Conservation (phyloP, 1,284 basidiomycete species). For the Gomphus sp. region DNA sequence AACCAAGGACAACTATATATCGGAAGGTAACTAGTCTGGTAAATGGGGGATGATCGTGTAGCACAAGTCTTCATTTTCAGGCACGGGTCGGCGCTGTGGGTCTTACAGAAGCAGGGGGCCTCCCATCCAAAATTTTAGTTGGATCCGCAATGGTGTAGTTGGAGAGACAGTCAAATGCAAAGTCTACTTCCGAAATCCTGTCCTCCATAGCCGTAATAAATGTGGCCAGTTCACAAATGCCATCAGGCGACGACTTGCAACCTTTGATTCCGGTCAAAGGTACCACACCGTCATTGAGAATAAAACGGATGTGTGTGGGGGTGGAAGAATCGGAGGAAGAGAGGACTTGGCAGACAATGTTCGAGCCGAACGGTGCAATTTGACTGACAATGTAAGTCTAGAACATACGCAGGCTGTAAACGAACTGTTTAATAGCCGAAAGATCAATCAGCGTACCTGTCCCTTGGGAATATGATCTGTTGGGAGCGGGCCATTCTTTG, state of each 20-base stretch:
- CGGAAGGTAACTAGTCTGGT: background rate
- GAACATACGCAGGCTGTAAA: background rate
- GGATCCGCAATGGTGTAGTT: slow-evolving; percentile 34
- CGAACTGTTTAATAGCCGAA: slow-evolving; percentile 4
- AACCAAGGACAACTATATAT: no score
- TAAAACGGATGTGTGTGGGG: slow-evolving; percentile 16
- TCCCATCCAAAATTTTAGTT: slow-evolving; percentile 30
- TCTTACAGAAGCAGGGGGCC: slow-evolving; percentile 18
- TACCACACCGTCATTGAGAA: slow-evolving; percentile 83
- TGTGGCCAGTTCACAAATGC: slow-evolving; percentile 66
- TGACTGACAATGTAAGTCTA: slow-evolving; percentile 24
- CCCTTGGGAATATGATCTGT: slow-evolving; percentile 15
- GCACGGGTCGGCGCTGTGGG: background rate
- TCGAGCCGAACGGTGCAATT: slow-evolving; percentile 71
- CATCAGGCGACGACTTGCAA: slow-evolving; percentile 63
- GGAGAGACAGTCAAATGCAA: slow-evolving; percentile 31
- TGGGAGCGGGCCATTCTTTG: slow-evolving; percentile 27
- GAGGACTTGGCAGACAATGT: slow-evolving; percentile 68
- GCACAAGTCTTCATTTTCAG: no score
- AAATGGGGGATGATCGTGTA: no score
- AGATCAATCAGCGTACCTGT: slow-evolving; percentile 29
- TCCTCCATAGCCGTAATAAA: slow-evolving; percentile 44
- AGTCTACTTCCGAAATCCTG: slow-evolving; percentile 36
- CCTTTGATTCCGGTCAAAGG: slow-evolving; percentile 70
- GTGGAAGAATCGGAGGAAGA: slow-evolving; percentile 35